phyloP scores from a whole-genome alignment of 208 protist species.

The Leptomonas seymouri region DNA sequence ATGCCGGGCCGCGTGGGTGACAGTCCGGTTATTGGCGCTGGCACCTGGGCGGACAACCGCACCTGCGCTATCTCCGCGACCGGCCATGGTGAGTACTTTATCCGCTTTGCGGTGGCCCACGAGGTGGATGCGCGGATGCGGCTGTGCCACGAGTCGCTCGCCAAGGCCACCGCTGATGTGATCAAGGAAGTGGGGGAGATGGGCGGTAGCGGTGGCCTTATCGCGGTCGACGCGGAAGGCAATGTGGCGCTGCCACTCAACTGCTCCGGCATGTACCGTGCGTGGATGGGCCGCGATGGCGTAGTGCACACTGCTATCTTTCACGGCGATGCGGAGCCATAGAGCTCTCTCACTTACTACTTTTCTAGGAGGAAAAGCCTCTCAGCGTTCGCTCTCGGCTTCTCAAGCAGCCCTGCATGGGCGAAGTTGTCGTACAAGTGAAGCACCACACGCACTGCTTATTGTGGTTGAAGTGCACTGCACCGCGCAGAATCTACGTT shows the following conservation, averaged over 20 bases:
- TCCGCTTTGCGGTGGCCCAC: slow-evolving; percentile 30
- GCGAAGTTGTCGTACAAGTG: no score
- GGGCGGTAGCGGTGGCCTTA: slow-evolving; percentile 25
- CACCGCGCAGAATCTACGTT: no score
- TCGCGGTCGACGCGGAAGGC: slow-evolving; percentile 29
- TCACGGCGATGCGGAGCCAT: slow-evolving; percentile 10
- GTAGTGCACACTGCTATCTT: slow-evolving; percentile 31
- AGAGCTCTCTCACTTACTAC: background rate
- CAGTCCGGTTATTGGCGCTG: slow-evolving; percentile 33
- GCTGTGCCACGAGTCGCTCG: slow-evolving; percentile 25
- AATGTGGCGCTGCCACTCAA: slow-evolving; percentile 32
- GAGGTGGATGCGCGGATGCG: slow-evolving; percentile 40
- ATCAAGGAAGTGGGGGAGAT: slow-evolving; percentile 24
- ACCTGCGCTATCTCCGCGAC: slow-evolving; percentile 37
- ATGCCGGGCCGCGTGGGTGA: slow-evolving; percentile 32
- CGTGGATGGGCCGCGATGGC: slow-evolving; percentile 34
- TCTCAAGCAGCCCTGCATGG: no score
- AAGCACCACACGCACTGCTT: no score
- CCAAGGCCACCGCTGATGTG: slow-evolving; percentile 19
- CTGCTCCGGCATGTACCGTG: slow-evolving; percentile 35
- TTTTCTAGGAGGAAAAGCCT: no score
- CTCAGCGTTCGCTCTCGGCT: no score
- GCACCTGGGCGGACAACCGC: slow-evolving; percentile 35
- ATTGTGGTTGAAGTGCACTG: no score
- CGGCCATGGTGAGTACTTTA: slow-evolving; percentile 31